A percentile compares a stretch with the other conserved stretches of the same genome.
phyloP scores from a whole-genome alignment of 2,329 filamentous ascomycete genomes.

The Talaromyces sp. region DNA sequence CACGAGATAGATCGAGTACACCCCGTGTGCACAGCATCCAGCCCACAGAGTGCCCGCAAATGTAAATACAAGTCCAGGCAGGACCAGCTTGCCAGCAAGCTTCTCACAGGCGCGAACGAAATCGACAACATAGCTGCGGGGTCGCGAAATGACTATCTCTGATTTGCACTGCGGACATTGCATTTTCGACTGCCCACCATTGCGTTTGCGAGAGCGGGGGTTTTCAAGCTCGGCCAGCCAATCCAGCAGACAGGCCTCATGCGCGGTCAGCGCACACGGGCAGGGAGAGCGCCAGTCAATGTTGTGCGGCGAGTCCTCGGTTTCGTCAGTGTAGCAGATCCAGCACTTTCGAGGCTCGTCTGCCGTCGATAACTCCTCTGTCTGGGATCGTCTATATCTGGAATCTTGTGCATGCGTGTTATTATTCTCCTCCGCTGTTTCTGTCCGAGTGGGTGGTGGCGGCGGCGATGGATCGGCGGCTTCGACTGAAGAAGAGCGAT shows the following conservation, averaged over 20 bases:
- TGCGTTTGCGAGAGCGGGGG: conserved; percentile 46
- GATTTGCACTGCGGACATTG: conserved; percentile 86
- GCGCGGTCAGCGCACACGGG: conserved; percentile 82
- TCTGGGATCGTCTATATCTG: neutral
- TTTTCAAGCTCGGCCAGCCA: conserved; percentile 90
- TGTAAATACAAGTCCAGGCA: conserved; percentile 58
- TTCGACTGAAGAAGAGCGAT: conserved; percentile 2
- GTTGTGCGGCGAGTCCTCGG: conserved; percentile 55
- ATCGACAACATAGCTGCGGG: conserved; percentile 67
- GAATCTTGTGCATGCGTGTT: neutral
- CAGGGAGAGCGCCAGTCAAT: conserved; percentile 81
- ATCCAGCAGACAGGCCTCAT: conserved; percentile 81
- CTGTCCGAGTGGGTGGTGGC: conserved; percentile 1
- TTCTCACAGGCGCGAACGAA: conserved; percentile 56
- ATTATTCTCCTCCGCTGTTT: neutral
- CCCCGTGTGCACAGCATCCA: conserved; percentile 53
- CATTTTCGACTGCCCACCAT: conserved; percentile 56
- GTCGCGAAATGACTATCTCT: conserved; percentile 69
- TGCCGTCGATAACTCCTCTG: neutral
- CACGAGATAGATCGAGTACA: conserved; percentile 59
- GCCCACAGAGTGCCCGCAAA: conserved; percentile 44
- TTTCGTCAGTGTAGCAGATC: conserved; percentile 65
- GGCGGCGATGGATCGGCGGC: neutral
- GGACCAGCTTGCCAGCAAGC: conserved; percentile 52
- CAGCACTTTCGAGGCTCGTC: conserved; percentile 54